Evolutionary conservation across 257 asterid genomes (phyloP).

Genomic region (Henckelia pumila): DNA sequence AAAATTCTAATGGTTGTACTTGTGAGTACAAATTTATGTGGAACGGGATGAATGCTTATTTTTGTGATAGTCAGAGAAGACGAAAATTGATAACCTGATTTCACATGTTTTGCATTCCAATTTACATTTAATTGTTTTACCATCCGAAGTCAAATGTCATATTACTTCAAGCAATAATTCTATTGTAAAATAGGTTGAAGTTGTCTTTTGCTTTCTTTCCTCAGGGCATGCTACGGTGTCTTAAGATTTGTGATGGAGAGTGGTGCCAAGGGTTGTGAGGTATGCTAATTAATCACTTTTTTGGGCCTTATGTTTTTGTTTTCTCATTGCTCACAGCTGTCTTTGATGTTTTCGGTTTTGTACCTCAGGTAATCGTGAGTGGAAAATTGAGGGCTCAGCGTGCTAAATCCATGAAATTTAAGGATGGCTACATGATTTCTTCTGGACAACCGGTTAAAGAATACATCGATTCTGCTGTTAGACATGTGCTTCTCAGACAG

Average conservation of each 20-base stretch:
- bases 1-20: background rate
- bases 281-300: background rate
- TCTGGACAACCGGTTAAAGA: constrained; percentile 42
- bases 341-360: background rate
- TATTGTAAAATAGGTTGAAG: background rate
- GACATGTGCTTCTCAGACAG: constrained; percentile 39
- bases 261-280: constrained; percentile 72
- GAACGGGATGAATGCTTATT: background rate
- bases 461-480: constrained; percentile 39
- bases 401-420: constrained; percentile 40
- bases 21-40: background rate
- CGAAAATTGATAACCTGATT: no score
- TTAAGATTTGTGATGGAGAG: constrained; percentile 58
- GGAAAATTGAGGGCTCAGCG: constrained; percentile 35
- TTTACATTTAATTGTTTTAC: background rate
- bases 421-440: constrained; percentile 41
- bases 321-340: background rate
- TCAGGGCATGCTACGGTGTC: constrained; percentile 64
- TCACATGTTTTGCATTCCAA: background rate
- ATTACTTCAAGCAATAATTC: background rate
- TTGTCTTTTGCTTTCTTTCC: constrained; percentile 8
- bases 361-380: constrained; percentile 33
- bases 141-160: background rate
- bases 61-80: background rate
- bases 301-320: background rate